phyloP scores from a whole-genome alignment of 2,329 filamentous ascomycete genomes.

The Purpureocillium takamizusanense region DNA sequence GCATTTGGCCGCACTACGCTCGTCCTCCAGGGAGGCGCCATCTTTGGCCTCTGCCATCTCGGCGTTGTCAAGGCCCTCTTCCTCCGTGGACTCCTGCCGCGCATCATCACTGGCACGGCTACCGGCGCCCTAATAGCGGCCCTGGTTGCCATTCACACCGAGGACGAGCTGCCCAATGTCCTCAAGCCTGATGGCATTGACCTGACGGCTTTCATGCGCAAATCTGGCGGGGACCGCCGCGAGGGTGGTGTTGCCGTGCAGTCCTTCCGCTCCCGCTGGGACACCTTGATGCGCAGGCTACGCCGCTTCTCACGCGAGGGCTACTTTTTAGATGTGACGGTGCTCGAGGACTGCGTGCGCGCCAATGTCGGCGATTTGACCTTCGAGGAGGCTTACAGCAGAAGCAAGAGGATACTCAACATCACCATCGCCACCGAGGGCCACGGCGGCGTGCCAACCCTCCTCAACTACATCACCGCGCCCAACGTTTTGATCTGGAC shows the following conservation, averaged over 20 bases:
- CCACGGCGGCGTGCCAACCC: constrained; percentile 66
- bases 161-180: constrained; percentile 72
- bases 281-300: constrained; percentile 57
- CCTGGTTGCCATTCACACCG: constrained; percentile 76
- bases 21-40: constrained; percentile 81
- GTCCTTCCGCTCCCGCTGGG: constrained; percentile 33
- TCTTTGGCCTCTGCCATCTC: constrained; percentile 84
- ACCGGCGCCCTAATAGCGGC: constrained; percentile 87
- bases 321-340: constrained; percentile 73
- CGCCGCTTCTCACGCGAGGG: constrained; percentile 65
- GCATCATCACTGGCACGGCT: constrained; percentile 85
- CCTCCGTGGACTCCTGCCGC: constrained; percentile 68
- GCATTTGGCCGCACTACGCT: constrained; percentile 81
- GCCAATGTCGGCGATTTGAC: constrained; percentile 83
- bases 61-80: constrained; percentile 86
- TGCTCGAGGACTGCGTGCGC: constrained; percentile 75
- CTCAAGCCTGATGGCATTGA: constrained; percentile 75
- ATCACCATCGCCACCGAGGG: constrained; percentile 78
- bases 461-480: constrained; percentile 87
- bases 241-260: constrained; percentile 23
- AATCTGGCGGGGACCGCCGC: constrained; percentile 18
- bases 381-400: constrained; percentile 84
- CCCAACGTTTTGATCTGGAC: constrained; percentile 88
- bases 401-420: constrained; percentile 80
- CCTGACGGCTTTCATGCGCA: constrained; percentile 62